Evolutionary conservation across 306 rosid genomes (phyloP).

Genomic region (Astragalus membranaceus): DNA sequence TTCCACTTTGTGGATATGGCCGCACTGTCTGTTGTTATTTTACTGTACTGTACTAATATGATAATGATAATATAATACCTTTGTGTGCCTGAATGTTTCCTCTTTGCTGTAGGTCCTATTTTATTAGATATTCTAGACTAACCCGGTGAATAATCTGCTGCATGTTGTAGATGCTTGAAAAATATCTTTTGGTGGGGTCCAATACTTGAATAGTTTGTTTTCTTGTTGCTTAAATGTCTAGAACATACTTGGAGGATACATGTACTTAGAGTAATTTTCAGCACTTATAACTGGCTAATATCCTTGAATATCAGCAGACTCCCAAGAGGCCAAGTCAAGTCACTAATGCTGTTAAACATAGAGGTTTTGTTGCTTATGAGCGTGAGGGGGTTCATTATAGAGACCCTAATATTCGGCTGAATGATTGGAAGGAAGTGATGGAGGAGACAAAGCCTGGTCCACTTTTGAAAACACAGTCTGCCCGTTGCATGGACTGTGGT

Average conservation of each 20-base stretch:
- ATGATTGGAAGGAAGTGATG: constrained; percentile 95
- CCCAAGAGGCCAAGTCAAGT: constrained; percentile 70
- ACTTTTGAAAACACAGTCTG: constrained; percentile 89
- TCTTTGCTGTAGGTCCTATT: not conserved
- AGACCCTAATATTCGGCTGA: constrained; percentile 78
- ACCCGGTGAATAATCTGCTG: not conserved
- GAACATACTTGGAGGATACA: not conserved
- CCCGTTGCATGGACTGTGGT: constrained; percentile 99
- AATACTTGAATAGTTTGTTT: not conserved
- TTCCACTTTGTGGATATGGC: not conserved
- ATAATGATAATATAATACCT: not conserved
- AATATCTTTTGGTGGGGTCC: no score
- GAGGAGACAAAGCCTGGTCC: constrained; percentile 88
- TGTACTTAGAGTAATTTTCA: not conserved
- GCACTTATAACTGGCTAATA: constrained; percentile 4
- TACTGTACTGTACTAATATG: not conserved
- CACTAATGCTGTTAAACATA: constrained; percentile 67
- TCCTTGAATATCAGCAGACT: constrained; percentile 27
- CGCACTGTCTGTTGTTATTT: not conserved
- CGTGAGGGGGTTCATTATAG: constrained; percentile 93
- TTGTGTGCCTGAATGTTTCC: not conserved
- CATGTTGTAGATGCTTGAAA: not conserved
- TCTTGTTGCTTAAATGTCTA: not conserved
- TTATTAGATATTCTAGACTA: not conserved
- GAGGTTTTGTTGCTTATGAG: constrained; percentile 91